Evolutionary conservation across 345 rosid genomes (phyloP).

Genomic region (Zanthoxylum bungeanum): DNA sequence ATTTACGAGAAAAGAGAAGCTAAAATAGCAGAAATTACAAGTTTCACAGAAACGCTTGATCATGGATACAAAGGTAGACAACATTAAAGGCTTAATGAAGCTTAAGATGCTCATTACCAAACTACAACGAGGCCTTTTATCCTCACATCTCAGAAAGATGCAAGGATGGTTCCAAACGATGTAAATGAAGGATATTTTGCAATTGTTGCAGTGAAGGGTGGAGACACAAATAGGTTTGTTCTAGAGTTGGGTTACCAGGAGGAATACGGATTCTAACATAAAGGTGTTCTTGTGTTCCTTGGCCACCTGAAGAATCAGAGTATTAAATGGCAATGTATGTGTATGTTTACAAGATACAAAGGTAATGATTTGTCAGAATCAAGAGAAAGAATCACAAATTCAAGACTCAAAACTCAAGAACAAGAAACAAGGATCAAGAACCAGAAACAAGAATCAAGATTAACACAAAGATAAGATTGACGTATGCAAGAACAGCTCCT

Average conservation of each 20-base stretch:
- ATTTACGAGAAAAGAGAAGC: background rate
- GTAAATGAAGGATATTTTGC: constrained; percentile 52
- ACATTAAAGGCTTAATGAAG: constrained; percentile 21
- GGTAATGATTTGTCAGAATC: too few species aligned
- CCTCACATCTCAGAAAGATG: constrained; percentile 7
- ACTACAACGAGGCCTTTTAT: constrained; percentile 15
- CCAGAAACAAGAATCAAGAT: too few species aligned
- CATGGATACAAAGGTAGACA: constrained; percentile 18
- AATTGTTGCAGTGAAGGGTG: constrained; percentile 42
- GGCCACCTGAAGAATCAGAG: constrained; percentile 62
- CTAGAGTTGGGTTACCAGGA: constrained; percentile 45
- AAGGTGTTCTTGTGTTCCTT: constrained; percentile 47
- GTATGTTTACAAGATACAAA: too few species aligned
- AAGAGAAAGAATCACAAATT: too few species aligned
- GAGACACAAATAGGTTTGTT: constrained; percentile 44
- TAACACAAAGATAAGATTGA: too few species aligned
- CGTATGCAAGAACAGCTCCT: too few species aligned
- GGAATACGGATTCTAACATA: constrained; percentile 48
- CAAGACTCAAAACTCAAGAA: too few species aligned
- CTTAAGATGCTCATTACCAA: constrained; percentile 26
- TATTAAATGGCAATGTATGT: too few species aligned
- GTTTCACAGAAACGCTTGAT: background rate
- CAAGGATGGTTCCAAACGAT: constrained; percentile 28
- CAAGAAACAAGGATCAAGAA: too few species aligned
- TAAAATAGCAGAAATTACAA: background rate